Base-by-base conservation (phyloP, 2,329 filamentous ascomycete species). In the Pseudocercospora pini-densiflorae region DNA sequence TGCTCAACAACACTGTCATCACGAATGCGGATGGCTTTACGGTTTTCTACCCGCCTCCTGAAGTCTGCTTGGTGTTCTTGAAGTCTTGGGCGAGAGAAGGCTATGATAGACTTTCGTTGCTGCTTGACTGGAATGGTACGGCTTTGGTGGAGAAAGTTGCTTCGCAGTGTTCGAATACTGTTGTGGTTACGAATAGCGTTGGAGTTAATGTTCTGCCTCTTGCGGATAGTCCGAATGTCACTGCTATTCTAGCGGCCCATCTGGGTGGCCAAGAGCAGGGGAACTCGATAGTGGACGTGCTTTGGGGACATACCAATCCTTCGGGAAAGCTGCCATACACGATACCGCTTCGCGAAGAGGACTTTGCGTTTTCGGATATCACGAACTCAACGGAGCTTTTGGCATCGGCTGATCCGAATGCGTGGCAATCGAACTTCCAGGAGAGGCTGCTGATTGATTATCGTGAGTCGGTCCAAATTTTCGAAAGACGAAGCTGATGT, bases 251-350 rank as follows among this genome's bases (percentile, higher is more conserved):
- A 1, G 85, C 94, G 60, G 92, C 92, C 21, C 92, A 97, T 73
- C 82, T 97, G 1, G 93, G 93, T 0, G 93, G 93, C 0, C 89
- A 97, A 75, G 93, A 97, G 77, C 93, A 91, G 43, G 94, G 94
- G 3, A 90, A 92, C 68, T 92, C 93, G 0, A 84, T 97, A 5
- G 65, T 70, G 9, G 61, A 73, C 27, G 59, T 76, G 29, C 63
- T 77, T 9, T 77, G 73, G 66, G 93, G 93, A 5, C 86, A 90
- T 23, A 84, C 89, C 14, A 94, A 93, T 71, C 89, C 89, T 0
- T 92, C 88, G 57, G 93, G 94, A 19, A 90, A 91, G 63, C 81
- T 97, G 1, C 94, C 94, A 0, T 97, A 96, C 79, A 96, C 93
- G 0, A 90, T 97, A 59, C 92, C 91, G 7, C 90, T 89, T 74